phyloP scores from a whole-genome alignment of 2,329 filamentous ascomycete species.

The Monosporascus sp. region DNA sequence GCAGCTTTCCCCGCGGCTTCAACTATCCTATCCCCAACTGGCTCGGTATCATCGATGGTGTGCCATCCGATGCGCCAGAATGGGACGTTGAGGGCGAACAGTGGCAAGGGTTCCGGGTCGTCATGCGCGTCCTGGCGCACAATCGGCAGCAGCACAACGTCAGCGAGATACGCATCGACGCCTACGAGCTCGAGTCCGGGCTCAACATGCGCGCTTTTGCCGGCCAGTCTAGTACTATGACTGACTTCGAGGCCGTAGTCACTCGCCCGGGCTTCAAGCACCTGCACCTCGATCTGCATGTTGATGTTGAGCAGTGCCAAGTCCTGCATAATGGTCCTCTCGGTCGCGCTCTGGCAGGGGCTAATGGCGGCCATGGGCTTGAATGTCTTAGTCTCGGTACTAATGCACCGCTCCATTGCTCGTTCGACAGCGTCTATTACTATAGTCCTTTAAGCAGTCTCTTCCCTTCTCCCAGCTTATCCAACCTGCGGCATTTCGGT shows the following conservation, averaged over 20 bases:
- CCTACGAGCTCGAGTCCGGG: constrained; percentile 21
- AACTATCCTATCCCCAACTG: constrained; percentile 32
- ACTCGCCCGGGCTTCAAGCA: neutral
- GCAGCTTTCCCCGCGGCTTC: constrained; percentile 32
- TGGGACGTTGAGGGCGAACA: constrained; percentile 11
- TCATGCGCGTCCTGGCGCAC: constrained; percentile 20
- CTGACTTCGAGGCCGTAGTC: neutral
- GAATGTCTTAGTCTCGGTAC: neutral
- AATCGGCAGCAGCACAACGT: constrained; percentile 17
- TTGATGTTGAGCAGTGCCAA: neutral
- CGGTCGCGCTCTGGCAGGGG: neutral
- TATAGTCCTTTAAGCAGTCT: neutral
- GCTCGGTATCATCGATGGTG: constrained; percentile 7
- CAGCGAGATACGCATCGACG: constrained; percentile 30
- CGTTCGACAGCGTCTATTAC: neutral
- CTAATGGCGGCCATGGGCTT: neutral
- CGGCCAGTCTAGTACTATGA: neutral
- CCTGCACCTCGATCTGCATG: neutral
- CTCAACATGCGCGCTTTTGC: constrained; percentile 27
- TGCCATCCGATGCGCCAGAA: neutral
- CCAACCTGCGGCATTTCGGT: neutral
- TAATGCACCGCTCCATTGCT: neutral
- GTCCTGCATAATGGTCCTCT: neutral
- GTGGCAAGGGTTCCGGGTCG: constrained; percentile 27
- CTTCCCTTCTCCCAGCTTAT: neutral